Conservation (phyloP, 371 early-diverging fungal genomes). For the Apophysomyces trapeziformis region DNA sequence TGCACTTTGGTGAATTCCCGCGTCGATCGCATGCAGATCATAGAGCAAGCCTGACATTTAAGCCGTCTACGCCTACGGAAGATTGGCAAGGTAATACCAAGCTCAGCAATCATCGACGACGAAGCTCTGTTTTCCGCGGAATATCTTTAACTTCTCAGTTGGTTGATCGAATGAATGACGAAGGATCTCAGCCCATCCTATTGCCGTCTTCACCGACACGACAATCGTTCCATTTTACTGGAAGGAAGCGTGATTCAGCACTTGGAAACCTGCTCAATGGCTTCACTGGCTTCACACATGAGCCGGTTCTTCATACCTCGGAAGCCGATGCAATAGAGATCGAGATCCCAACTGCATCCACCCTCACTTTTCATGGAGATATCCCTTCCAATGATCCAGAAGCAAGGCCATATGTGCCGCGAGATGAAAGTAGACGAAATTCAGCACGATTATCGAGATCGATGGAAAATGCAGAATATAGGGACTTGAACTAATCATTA, state of each 20-base stretch:
- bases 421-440: slow-evolving; percentile 17
- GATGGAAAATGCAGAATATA: slow-evolving; percentile 30
- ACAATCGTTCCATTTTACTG: slow-evolving; percentile 11
- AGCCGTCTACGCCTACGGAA: neutral
- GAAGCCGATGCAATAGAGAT: slow-evolving; percentile 52
- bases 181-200: slow-evolving; percentile 21
- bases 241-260: slow-evolving; percentile 20
- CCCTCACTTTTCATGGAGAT: slow-evolving; percentile 25
- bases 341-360: slow-evolving; percentile 49
- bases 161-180: slow-evolving; percentile 45
- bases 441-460: slow-evolving; percentile 32
- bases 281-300: slow-evolving; percentile 23
- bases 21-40: neutral
- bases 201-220: slow-evolving; percentile 33
- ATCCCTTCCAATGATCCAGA: slow-evolving; percentile 32
- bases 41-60: slow-evolving; percentile 5
- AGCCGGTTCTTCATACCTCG: slow-evolving; percentile 17
- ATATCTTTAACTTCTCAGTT: slow-evolving; percentile 54
- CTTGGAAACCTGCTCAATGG: slow-evolving; percentile 34
- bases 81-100: slow-evolving; percentile 9
- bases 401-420: slow-evolving; percentile 26
- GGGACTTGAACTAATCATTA: slow-evolving; percentile 26
- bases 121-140: slow-evolving; percentile 51
- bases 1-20: neutral
- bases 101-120: slow-evolving; percentile 27